Conservation (phyloP, 352 stramenopile species). For the Phytophthora fragariaefolia region DNA sequence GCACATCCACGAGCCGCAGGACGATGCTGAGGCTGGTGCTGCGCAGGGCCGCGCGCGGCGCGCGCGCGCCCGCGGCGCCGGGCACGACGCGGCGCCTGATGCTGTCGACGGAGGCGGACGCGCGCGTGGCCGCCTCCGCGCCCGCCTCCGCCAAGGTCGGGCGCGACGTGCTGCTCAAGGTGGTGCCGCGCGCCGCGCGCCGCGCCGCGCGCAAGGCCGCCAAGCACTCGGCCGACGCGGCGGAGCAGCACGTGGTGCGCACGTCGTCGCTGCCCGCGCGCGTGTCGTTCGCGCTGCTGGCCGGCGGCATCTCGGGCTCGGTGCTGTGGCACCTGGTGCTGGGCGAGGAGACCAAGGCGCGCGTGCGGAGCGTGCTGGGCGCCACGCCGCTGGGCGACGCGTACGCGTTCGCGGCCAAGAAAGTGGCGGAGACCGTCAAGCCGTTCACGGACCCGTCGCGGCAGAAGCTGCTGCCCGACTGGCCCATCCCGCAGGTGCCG, state of each 20-base stretch:
- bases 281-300: slow-evolving; percentile 72
- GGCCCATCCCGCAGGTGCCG: slow-evolving; percentile 83
- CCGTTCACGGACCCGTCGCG: slow-evolving; percentile 86
- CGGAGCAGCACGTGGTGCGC: slow-evolving; percentile 57
- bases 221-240: slow-evolving; percentile 37
- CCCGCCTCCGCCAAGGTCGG: slow-evolving; percentile 45
- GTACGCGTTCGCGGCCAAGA: slow-evolving; percentile 60
- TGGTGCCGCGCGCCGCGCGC: slow-evolving; percentile 65
- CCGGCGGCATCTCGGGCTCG: slow-evolving; percentile 65
- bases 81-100: slow-evolving; percentile 17
- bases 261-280: slow-evolving; percentile 78
- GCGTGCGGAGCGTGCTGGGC: slow-evolving; percentile 50
- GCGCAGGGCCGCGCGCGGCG: slow-evolving; percentile 28
- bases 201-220: slow-evolving; percentile 58
- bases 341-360: slow-evolving; percentile 58
- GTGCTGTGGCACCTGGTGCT: slow-evolving; percentile 81
- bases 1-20: slow-evolving; percentile 18
- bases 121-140: slow-evolving; percentile 15
- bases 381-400: slow-evolving; percentile 73
- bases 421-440: slow-evolving; percentile 74
- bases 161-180: slow-evolving; percentile 61
- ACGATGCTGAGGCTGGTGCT: slow-evolving; percentile 41
- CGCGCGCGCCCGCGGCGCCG: background rate
- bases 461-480: slow-evolving; percentile 86
- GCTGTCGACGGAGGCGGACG: slow-evolving; percentile 9